Percentiles rank a stretch among this genome's conserved stretches.
phyloP scores from a whole-genome alignment of 192 early-diverging fungal species.

The Diversispora epigaea region DNA sequence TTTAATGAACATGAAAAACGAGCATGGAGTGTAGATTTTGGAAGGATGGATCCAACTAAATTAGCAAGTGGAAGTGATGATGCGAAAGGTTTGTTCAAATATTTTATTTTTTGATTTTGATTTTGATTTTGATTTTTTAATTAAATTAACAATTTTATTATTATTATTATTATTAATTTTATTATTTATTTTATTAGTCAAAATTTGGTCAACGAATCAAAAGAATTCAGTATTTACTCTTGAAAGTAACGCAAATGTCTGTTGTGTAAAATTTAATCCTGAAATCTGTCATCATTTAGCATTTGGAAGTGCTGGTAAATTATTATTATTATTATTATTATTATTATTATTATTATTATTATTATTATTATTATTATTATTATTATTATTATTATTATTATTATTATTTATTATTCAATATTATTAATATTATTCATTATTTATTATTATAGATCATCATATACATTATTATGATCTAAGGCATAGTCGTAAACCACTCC shows the following conservation, averaged over 20 bases:
- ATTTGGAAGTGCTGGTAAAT: constrained; percentile 81
- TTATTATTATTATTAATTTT: neutral
- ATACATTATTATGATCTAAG: constrained; percentile 91
- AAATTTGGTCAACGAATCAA: constrained; percentile 85
- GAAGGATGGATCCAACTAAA: constrained; percentile 68
- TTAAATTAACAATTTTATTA: too few relatives aligned
- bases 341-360: neutral
- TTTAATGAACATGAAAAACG: constrained; percentile 93
- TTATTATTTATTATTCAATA: neutral
- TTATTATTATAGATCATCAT: constrained; percentile 67
- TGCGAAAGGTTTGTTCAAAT: constrained; percentile 63
- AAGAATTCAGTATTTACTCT: constrained; percentile 75
- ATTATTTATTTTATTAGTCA: constrained; percentile 32
- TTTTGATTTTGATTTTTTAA: neutral
- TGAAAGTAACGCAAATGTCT: constrained; percentile 84
- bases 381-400: neutral
- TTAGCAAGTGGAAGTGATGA: constrained; percentile 93
- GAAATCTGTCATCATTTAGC: constrained; percentile 68
- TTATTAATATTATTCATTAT: neutral
- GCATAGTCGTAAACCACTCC: constrained; percentile 64
- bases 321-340: constrained; percentile 21
- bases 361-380: neutral
- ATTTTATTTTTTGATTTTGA: neutral
- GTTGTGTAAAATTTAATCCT: constrained; percentile 93
- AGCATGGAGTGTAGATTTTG: constrained; percentile 91